phyloP scores from a whole-genome alignment of 495 filamentous ascomycete species.

The Talaromyces nanjingensis region DNA sequence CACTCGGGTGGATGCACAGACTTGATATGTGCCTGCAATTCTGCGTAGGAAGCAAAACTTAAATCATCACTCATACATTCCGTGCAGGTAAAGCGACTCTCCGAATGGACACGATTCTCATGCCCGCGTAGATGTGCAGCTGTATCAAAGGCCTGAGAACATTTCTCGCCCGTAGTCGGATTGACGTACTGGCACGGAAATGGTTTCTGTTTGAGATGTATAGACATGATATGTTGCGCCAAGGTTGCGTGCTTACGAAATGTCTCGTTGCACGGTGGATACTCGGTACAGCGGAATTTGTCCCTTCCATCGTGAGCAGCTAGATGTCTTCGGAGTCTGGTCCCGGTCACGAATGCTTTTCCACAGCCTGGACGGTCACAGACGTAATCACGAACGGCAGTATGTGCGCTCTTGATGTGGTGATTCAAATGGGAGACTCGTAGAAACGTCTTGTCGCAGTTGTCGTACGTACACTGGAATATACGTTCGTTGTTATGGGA shows the following conservation, averaged over 20 bases:
- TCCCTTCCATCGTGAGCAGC: constrained; percentile 61
- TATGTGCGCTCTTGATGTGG: constrained; percentile 78
- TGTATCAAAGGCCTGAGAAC: constrained; percentile 64
- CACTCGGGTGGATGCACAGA: constrained; percentile 69
- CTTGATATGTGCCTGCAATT: constrained; percentile 65
- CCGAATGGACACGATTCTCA: constrained; percentile 59
- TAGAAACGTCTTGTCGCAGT: constrained; percentile 74
- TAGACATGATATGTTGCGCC: constrained; percentile 67
- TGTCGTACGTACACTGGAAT: constrained; percentile 57
- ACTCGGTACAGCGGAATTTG: constrained; percentile 64
- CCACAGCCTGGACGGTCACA: constrained; percentile 67
- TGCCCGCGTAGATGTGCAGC: constrained; percentile 63
- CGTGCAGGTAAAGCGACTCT: constrained; percentile 63
- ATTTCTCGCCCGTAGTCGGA: constrained; percentile 48
- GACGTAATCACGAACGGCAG: constrained; percentile 57
- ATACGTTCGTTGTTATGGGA: constrained; percentile 76
- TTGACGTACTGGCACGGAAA: constrained; percentile 58
- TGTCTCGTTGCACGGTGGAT: constrained; percentile 63
- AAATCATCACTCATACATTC: constrained; percentile 42
- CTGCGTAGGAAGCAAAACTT: constrained; percentile 63
- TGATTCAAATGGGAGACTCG: constrained; percentile 74
- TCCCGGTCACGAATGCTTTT: constrained; percentile 72
- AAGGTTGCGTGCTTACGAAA: constrained; percentile 90
- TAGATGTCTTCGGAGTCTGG: constrained; percentile 62
- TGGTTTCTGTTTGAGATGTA: constrained; percentile 62